Conservation (phyloP, 1,284 basidiomycete species). For the Pyrrhoderma lamaoense region DNA sequence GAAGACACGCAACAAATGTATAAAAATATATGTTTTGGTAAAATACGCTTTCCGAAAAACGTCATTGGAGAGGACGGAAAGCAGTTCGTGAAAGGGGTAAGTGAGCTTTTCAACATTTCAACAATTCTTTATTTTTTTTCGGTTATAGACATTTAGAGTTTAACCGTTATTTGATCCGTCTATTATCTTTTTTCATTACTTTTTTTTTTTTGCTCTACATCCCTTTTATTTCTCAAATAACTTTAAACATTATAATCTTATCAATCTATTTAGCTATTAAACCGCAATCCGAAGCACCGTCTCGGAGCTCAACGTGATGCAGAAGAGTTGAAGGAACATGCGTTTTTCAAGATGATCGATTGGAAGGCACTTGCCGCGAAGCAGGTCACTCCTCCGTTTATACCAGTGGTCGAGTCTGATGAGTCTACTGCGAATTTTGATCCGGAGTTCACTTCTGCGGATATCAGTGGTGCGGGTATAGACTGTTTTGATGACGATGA, state of each 20-base stretch:
- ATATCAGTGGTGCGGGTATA: slow-evolving; percentile 62
- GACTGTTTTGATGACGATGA: slow-evolving; percentile 66
- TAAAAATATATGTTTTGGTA: slow-evolving; percentile 98
- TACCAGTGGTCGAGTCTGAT: slow-evolving; percentile 96
- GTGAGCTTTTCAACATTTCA: too few species aligned
- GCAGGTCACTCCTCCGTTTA: slow-evolving; percentile 95
- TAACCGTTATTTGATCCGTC: slow-evolving; percentile 7
- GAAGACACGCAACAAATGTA: slow-evolving; percentile 99
- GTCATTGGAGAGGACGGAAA: slow-evolving; percentile 98
- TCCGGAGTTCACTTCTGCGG: slow-evolving; percentile 91
- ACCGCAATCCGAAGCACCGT: slow-evolving; percentile 96
- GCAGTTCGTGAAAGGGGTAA: slow-evolving; percentile 96
- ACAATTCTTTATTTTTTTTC: slow-evolving; percentile 2
- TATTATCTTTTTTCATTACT: slow-evolving; percentile 19
- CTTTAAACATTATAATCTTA: slow-evolving; percentile 1
- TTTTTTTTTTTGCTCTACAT: too few species aligned
- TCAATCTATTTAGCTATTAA: slow-evolving; percentile 71
- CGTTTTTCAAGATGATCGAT: slow-evolving; percentile 92
- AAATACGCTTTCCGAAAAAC: slow-evolving; percentile 96
- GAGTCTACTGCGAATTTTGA: slow-evolving; percentile 98
- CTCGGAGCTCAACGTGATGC: slow-evolving; percentile 89
- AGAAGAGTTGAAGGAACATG: slow-evolving; percentile 91
- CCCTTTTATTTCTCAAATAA: too few species aligned
- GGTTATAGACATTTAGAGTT: slow-evolving; percentile 18
- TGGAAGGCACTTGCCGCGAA: slow-evolving; percentile 84